Evolutionary conservation across 257 asterid genomes (phyloP).

Genomic region (Fraxinus pennsylvanica): DNA sequence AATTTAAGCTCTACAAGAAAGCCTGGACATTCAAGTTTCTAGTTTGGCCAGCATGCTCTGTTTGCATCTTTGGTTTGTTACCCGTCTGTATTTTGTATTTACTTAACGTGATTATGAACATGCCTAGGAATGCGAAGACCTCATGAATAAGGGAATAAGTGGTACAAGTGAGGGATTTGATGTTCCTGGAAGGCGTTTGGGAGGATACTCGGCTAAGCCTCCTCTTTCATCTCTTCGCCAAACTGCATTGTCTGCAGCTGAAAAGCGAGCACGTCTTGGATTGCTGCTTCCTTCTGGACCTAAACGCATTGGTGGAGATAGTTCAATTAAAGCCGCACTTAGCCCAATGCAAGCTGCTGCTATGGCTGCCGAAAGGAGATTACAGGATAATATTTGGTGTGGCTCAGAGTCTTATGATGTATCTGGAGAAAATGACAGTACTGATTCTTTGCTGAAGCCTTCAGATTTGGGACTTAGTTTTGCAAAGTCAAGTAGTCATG

Average conservation of each 20-base stretch:
- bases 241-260: conserved; percentile 77
- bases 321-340: conserved; percentile 67
- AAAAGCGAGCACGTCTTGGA: conserved; percentile 69
- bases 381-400: conserved; percentile 86
- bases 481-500: conserved; percentile 23
- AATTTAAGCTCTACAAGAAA: background rate
- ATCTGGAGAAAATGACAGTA: conserved; percentile 58
- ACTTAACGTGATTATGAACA: conserved; percentile 6
- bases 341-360: conserved; percentile 95
- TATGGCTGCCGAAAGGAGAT: conserved; percentile 98
- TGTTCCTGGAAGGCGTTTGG: conserved; percentile 85
- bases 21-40: conserved; percentile 2
- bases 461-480: conserved; percentile 40
- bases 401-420: conserved; percentile 67
- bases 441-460: conserved; percentile 33
- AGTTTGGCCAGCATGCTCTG: background rate
- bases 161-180: conserved; percentile 89
- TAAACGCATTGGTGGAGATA: conserved; percentile 79
- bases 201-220: conserved; percentile 59
- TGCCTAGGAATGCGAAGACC: conserved; percentile 82
- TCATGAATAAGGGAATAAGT: conserved; percentile 66
- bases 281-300: conserved; percentile 83
- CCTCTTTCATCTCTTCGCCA: conserved; percentile 62
- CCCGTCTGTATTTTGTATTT: background rate
- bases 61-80: background rate